These are phyloP conservation scores for Sordaria brevicollis DNA, from an alignment of 495 filamentous ascomycete species.

Conservation along the genomic window DNA sequence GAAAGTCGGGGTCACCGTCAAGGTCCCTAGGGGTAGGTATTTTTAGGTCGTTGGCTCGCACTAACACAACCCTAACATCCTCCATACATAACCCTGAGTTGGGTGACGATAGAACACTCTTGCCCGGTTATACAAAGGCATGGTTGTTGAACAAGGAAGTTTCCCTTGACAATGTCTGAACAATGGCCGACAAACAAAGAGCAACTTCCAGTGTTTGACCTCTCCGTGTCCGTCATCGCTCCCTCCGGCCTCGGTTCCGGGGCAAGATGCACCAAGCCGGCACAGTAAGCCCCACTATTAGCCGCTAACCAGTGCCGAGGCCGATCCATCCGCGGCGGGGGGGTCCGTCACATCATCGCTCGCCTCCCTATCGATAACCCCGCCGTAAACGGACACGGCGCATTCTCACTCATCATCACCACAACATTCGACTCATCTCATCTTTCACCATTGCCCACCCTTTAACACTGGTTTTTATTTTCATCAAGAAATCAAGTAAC, in stretches of 20 bases:
- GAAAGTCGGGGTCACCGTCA: background rate
- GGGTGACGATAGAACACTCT: background rate
- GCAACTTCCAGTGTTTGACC: background rate
- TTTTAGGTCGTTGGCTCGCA: background rate
- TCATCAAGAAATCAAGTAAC: no score
- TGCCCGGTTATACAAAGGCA: background rate
- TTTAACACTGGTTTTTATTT: no score
- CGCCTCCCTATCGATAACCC: background rate
- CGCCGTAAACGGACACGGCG: background rate
- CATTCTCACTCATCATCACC: background rate
- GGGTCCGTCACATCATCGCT: background rate
- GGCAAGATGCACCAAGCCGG: background rate
- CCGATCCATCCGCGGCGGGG: background rate
- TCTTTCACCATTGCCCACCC: background rate
- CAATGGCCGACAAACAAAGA: background rate
- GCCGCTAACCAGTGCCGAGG: background rate
- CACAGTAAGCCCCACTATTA: background rate
- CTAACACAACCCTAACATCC: background rate
- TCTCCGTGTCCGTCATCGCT: background rate
- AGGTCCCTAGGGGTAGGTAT: background rate
- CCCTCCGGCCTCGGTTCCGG: background rate
- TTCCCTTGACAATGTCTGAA: no score
- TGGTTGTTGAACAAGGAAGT: background rate
- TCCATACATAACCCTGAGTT: background rate
- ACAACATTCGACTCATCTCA: background rate